phyloP scores from a whole-genome alignment of 2,329 filamentous ascomycete genomes.

The Aspergillus pseudoglaucus region DNA sequence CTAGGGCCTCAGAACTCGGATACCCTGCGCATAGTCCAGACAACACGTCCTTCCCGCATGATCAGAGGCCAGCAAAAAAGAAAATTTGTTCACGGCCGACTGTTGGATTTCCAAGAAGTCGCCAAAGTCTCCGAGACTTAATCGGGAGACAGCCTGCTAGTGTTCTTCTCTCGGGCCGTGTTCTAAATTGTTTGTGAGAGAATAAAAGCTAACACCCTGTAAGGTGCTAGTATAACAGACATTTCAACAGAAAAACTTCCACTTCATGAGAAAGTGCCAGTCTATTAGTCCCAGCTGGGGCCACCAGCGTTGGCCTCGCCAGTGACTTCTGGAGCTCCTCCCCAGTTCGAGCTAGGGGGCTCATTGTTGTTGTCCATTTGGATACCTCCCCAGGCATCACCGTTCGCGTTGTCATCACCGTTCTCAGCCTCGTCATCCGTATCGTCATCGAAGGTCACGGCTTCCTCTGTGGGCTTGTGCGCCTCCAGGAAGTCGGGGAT shows the following conservation, averaged over 20 bases:
- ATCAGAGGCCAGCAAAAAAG: not conserved
- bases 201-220: not conserved
- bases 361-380: conserved; percentile 6
- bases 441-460: conserved; percentile 49
- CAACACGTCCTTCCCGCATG: not conserved
- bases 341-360: not conserved
- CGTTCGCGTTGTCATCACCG: conserved; percentile 10
- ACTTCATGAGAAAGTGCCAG: not conserved
- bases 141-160: not conserved
- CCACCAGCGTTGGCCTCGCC: not conserved
- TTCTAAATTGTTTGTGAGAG: not conserved
- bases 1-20: not conserved
- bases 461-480: conserved; percentile 42
- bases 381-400: conserved; percentile 14
- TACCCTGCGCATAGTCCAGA: not conserved
- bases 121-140: not conserved
- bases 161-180: not conserved
- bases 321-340: not conserved
- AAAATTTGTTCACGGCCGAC: not conserved
- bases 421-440: conserved; percentile 38
- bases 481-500: conserved; percentile 75
- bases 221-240: too few species aligned
- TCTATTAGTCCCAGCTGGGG: not conserved
- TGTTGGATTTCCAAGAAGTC: not conserved
- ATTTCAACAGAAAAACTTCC: too few species aligned